Evolutionary conservation across 495 filamentous ascomycete genomes (phyloP).

Genomic region (Lichina pygmaea): DNA sequence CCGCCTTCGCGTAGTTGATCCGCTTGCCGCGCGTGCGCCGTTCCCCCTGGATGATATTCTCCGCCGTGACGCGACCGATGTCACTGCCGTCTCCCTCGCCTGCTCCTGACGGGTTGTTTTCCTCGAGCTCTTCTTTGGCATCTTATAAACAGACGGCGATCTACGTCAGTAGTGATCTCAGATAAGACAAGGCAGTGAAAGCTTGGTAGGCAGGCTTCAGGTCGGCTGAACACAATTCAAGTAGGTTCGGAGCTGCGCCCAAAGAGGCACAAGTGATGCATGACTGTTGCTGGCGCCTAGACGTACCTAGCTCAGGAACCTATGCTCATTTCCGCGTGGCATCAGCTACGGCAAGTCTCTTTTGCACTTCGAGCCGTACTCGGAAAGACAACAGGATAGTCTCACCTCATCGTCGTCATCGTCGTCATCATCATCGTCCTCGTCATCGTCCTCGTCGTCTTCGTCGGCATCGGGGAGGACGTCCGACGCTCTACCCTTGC

Average conservation of each 20-base stretch:
- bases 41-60: constrained; percentile 57
- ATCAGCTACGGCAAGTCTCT: too few species aligned
- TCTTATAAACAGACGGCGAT: neutral
- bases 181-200: too few species aligned
- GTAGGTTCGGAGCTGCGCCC: too few species aligned
- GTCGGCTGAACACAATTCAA: too few species aligned
- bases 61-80: constrained; percentile 68
- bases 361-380: too few species aligned
- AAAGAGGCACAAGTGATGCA: too few species aligned
- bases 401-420: neutral
- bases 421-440: neutral
- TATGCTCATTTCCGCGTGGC: too few species aligned
- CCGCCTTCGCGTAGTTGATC: constrained; percentile 64
- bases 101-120: constrained; percentile 8
- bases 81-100: constrained; percentile 54
- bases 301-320: too few species aligned
- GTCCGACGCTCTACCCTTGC: constrained; percentile 11
- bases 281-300: too few species aligned
- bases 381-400: too few species aligned
- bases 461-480: neutral
- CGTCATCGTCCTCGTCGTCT: neutral
- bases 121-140: neutral
- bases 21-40: constrained; percentile 64
- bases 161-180: neutral
- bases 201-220: too few species aligned